Evolutionary conservation across 768 basidiomycete genomes (phyloP).

Genomic region (Pleurotus sapidus): DNA sequence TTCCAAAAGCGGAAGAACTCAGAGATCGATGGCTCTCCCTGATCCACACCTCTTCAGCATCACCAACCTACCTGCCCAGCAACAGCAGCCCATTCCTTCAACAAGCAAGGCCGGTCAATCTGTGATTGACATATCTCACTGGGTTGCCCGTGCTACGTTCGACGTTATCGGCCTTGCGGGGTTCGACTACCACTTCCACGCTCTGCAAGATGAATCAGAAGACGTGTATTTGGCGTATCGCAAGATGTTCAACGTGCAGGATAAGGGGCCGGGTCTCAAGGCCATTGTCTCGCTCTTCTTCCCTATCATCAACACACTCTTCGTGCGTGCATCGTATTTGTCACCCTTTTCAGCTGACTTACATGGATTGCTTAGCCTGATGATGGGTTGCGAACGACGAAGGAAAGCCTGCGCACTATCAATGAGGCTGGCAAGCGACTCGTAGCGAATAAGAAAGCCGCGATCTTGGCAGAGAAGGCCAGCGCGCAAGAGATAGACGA

Average conservation of each 20-base stretch:
- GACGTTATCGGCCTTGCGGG: constrained; percentile 28
- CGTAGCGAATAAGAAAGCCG: constrained; percentile 38
- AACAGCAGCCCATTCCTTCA: neutral
- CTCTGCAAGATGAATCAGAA: constrained; percentile 46
- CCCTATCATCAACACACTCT: constrained; percentile 28
- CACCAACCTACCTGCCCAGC: constrained; percentile 7
- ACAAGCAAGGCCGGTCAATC: neutral
- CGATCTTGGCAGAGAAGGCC: constrained; percentile 31
- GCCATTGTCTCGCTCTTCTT: constrained; percentile 43
- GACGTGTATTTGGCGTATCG: constrained; percentile 44
- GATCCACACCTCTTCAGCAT: constrained; percentile 11
- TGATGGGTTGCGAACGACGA: constrained; percentile 33
- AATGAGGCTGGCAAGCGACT: constrained; percentile 37
- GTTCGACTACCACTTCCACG: constrained; percentile 50
- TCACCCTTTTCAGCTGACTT: neutral
- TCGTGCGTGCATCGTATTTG: neutral
- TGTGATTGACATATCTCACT: constrained; percentile 29
- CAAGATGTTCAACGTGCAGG: constrained; percentile 37
- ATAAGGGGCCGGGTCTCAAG: constrained; percentile 38
- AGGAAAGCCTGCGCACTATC: constrained; percentile 37
- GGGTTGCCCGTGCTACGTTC: constrained; percentile 56
- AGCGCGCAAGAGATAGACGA: constrained; percentile 25
- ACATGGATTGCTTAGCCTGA: constrained; percentile 32
- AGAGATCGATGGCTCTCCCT: constrained; percentile 39
- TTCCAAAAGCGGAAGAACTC: constrained; percentile 51